These are phyloP conservation scores for Ananas comosus DNA, from an alignment of 176 grass and related monocot genomes.

Conservation along the genomic window DNA sequence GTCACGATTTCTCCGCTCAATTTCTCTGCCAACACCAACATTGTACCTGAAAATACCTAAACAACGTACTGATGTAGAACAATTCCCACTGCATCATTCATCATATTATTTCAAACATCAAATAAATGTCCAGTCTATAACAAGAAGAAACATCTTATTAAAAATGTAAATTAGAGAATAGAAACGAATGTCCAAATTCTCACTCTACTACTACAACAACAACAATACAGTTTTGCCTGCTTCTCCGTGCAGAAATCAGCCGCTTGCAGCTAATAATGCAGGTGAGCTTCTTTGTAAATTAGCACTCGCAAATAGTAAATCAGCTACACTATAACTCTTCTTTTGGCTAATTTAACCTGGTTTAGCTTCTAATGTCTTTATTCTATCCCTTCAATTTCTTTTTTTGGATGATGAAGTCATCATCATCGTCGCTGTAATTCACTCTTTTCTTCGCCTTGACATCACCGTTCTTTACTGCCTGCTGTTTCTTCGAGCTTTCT, in stretches of 20 bases:
- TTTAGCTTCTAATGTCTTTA: not conserved
- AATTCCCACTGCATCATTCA: too few relatives aligned
- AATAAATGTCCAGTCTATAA: too few relatives aligned
- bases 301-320: not conserved
- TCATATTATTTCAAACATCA: too few relatives aligned
- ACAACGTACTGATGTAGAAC: too few relatives aligned
- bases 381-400: slow-evolving; percentile 48
- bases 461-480: slow-evolving; percentile 27
- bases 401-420: slow-evolving; percentile 53
- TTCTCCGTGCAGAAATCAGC: not conserved
- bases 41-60: too few relatives aligned
- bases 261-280: not conserved
- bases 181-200: not conserved
- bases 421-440: slow-evolving; percentile 43
- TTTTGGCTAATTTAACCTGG: not conserved
- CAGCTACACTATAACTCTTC: not conserved
- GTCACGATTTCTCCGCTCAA: too few relatives aligned
- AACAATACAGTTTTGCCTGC: not conserved
- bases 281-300: not conserved
- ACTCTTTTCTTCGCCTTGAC: slow-evolving; percentile 65
- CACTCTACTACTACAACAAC: not conserved
- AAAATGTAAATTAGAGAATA: too few relatives aligned
- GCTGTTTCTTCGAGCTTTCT: slow-evolving; percentile 56
- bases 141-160: too few relatives aligned
- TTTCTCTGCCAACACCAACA: too few relatives aligned